Evolutionary conservation across 2,329 filamentous ascomycete species (phyloP).

Genomic region (Trichoderma asperellum): DNA sequence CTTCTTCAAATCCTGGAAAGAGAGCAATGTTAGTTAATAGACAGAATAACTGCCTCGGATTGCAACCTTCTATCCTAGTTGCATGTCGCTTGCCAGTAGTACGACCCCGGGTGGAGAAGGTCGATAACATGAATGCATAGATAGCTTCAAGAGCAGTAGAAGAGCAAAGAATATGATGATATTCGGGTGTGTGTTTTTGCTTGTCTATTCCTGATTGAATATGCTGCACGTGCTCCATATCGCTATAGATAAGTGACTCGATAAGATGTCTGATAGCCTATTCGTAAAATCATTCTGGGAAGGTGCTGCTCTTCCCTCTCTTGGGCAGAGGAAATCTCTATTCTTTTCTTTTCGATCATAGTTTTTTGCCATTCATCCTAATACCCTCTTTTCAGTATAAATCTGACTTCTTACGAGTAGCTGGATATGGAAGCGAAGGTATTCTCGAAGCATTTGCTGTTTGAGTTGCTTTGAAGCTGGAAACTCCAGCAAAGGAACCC

Average conservation of each 20-base stretch:
- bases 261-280: background rate
- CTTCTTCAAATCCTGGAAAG: background rate
- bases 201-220: background rate
- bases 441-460: background rate
- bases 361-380: background rate
- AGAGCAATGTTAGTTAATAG: background rate
- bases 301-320: background rate
- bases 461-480: background rate
- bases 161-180: background rate
- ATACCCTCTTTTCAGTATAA: background rate
- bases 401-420: background rate
- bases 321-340: background rate
- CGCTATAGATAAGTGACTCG: background rate
- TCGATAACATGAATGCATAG: background rate
- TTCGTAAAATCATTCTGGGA: background rate
- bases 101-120: background rate
- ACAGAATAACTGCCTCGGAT: background rate
- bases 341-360: background rate
- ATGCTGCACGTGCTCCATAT: background rate
- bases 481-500: no score
- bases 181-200: background rate
- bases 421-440: background rate
- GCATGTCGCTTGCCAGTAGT: background rate
- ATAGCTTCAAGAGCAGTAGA: background rate
- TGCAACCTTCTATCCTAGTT: background rate